A percentile compares a stretch with the other conserved stretches of the same genome.
These are phyloP conservation scores for Camelina hispida DNA, from an alignment of 345 rosid genomes.

Conservation along the genomic window DNA sequence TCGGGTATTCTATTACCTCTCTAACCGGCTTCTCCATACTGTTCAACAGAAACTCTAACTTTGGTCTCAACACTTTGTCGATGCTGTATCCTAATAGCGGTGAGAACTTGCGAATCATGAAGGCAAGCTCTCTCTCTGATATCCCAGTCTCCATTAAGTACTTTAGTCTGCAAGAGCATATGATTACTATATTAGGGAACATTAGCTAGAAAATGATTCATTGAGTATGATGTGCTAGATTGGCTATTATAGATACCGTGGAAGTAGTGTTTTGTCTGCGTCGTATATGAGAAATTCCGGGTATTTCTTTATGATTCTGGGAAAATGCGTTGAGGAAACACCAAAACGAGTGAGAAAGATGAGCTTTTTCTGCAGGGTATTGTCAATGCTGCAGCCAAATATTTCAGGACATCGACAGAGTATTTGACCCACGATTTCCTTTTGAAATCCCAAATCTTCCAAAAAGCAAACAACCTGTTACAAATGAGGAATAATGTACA, in stretches of 20 bases:
- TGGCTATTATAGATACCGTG: constrained; percentile 61
- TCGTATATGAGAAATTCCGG: constrained; percentile 84
- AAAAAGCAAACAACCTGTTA: constrained; percentile 71
- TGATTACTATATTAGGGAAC: not conserved
- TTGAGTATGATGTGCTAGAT: not conserved
- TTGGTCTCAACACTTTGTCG: constrained; percentile 70
- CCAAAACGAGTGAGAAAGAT: constrained; percentile 64
- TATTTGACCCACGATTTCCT: constrained; percentile 61
- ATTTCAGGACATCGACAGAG: constrained; percentile 83
- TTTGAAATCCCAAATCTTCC: constrained; percentile 69
- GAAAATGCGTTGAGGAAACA: constrained; percentile 57
- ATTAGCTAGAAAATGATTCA: constrained; percentile 4
- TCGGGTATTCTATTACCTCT: constrained; percentile 74
- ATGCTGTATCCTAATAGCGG: constrained; percentile 90
- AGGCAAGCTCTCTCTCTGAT: constrained; percentile 62
- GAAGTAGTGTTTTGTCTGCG: constrained; percentile 59
- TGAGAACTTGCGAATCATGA: constrained; percentile 83
- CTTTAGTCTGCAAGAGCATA: constrained; percentile 55
- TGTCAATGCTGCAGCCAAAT: constrained; percentile 65
- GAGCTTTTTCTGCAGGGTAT: constrained; percentile 70
- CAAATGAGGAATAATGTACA: not conserved
- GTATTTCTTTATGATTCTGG: constrained; percentile 76
- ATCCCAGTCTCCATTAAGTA: constrained; percentile 73
- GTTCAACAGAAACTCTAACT: constrained; percentile 69
- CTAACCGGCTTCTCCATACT: constrained; percentile 66